These are phyloP conservation scores for Colletotrichum siamense DNA, from an alignment of 2,329 filamentous ascomycete species.

Conservation along the genomic window DNA sequence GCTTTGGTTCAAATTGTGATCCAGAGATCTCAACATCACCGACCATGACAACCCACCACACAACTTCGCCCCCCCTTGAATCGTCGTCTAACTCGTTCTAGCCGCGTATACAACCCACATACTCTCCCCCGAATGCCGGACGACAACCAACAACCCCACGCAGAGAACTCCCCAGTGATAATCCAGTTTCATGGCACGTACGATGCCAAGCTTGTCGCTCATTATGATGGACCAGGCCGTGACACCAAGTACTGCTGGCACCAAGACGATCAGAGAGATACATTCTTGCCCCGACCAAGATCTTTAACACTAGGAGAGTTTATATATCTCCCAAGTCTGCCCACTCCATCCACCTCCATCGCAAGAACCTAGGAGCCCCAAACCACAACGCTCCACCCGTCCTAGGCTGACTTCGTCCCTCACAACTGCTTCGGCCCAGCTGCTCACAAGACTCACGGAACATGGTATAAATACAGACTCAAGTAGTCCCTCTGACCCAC, in stretches of 20 bases:
- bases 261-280: no score
- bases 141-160: accelerated
- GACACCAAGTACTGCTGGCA: neutral
- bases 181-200: neutral
- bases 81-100: neutral
- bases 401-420: no score
- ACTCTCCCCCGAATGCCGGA: accelerated
- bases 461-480: no score
- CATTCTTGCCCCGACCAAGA: neutral
- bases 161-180: neutral
- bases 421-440: no score
- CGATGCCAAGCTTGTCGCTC: accelerated
- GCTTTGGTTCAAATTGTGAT: no score
- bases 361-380: no score
- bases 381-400: no score
- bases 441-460: no score
- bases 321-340: neutral
- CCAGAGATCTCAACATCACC: neutral
- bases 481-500: no score
- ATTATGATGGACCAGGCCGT: neutral
- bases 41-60: neutral
- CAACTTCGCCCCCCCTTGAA: accelerated
- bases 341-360: no score
- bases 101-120: neutral
- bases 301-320: neutral